A percentile compares a stretch with the other conserved stretches of the same genome.
phyloP scores from a whole-genome alignment of 2,329 filamentous ascomycete species.

The Cladophialophora immunda region DNA sequence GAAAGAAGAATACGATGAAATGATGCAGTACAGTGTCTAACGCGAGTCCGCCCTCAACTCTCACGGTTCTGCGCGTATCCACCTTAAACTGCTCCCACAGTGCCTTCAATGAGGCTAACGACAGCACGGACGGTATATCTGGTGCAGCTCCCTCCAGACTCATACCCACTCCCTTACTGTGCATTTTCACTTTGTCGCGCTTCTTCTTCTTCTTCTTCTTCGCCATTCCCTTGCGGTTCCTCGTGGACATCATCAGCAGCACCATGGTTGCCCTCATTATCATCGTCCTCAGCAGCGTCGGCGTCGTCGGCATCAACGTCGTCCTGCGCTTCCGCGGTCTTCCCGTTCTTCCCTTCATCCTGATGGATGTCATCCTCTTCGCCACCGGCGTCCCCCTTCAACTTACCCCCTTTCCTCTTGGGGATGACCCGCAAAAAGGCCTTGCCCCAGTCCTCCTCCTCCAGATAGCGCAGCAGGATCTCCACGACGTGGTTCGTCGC shows the following conservation, averaged over 20 bases:
- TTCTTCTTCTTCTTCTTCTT: no score
- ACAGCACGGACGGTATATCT: no score
- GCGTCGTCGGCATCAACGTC: not conserved
- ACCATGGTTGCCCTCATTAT: not conserved
- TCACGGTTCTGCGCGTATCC: no score
- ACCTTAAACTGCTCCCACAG: no score
- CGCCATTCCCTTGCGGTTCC: not conserved
- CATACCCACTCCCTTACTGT: no score
- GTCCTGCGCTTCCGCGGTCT: not conserved
- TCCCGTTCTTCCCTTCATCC: conserved; percentile 28
- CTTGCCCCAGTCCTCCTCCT: conserved; percentile 84
- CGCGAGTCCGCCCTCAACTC: no score
- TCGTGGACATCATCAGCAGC: not conserved
- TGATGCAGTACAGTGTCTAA: no score
- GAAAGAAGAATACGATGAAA: no score
- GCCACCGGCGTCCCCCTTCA: conserved; percentile 57
- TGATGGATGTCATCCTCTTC: conserved; percentile 38
- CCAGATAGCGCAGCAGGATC: conserved; percentile 94
- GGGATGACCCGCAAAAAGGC: conserved; percentile 91
- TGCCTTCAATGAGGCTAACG: no score
- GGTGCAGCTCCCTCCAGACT: no score
- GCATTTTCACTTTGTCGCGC: no score
- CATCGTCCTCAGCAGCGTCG: not conserved
- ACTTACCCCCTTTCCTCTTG: conserved; percentile 81
- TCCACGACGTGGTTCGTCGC: conserved; percentile 96